Evolutionary conservation across 2,329 filamentous ascomycete species (phyloP), one percentile per base, ranked within the genome.

Genomic region (Neonectria hederae): DNA sequence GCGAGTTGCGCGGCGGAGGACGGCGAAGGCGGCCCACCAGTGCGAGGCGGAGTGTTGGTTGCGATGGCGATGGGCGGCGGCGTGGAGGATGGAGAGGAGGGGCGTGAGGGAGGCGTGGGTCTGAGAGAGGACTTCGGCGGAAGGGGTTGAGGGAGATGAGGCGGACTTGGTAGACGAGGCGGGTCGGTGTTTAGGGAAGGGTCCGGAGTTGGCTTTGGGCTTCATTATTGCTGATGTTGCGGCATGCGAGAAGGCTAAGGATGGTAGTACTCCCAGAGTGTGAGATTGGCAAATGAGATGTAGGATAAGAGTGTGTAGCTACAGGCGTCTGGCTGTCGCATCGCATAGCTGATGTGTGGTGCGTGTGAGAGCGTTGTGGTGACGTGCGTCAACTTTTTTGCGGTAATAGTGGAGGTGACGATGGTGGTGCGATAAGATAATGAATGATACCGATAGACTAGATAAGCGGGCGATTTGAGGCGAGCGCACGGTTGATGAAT

Each of bases 11-110:
- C 92, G 90, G 38, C 92, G 89, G 68, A 97, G 84, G 68, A 90
- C 85, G 57, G 86, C 86, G 65, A 97, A 88, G 72, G 89, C 87
- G 17, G 81, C 76, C 88, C 92, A 98, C 95, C 95, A 99, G 75
- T 89, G 87, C 30, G 90, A 87, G 66, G 86, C 84, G 59, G 89
- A 89, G 78, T 98, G 95, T 81, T 98, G 95, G 81, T 97, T 98
- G 75, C 90, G 90, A 82, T 97, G 96, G 73, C 94, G 92, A 76
- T 93, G 89, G 78, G 90, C 87, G 72, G 97, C 87, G 69, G 92
- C 86, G 73, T 90, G 84, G 48, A 97, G 87, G 51, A 94, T 80
- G 54, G 86, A 76, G 28, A 81, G 71, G 28, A 84, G 74, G 2
- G 82, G 76, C 3, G 72, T 62, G 46, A 87, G 79, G 26, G 74